Percentiles rank a stretch among this genome's conserved stretches.
Conservation (phyloP, 192 early-diverging fungal genomes). For the Rhizophagus clarus region DNA sequence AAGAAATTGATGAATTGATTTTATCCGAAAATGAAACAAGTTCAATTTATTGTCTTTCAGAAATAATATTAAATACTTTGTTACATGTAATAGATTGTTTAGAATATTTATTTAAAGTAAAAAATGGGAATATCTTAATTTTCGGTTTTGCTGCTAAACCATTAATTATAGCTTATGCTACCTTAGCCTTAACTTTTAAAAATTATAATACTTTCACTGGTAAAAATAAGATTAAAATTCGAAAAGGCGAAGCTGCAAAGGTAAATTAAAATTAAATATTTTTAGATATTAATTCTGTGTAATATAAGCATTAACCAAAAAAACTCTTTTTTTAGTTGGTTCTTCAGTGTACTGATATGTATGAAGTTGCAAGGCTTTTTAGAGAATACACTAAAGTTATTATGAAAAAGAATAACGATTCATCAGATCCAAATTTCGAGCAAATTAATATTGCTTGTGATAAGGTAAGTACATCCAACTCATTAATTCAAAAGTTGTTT, state of each 20-base stretch:
- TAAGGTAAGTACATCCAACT: conserved; percentile 5
- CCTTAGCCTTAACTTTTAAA: conserved; percentile 83
- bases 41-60: conserved; percentile 81
- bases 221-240: conserved; percentile 75
- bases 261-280: conserved; percentile 31
- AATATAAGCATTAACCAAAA: too few relatives aligned
- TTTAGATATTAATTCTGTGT: too few relatives aligned
- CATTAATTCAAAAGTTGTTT: neutral
- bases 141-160: conserved; percentile 97
- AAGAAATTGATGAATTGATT: conserved; percentile 68
- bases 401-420: conserved; percentile 53
- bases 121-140: conserved; percentile 64
- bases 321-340: conserved; percentile 43
- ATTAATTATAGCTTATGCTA: conserved; percentile 95
- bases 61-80: conserved; percentile 87
- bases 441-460: conserved; percentile 40
- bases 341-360: conserved; percentile 49
- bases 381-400: conserved; percentile 56
- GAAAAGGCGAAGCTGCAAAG: conserved; percentile 79
- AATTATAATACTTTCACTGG: conserved; percentile 69
- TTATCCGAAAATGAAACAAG: conserved; percentile 62
- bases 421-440: conserved; percentile 59
- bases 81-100: conserved; percentile 83
- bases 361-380: conserved; percentile 60
- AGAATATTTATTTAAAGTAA: conserved; percentile 76